phyloP scores from a whole-genome alignment of 306 rosid species.

The Dryas octopetala region DNA sequence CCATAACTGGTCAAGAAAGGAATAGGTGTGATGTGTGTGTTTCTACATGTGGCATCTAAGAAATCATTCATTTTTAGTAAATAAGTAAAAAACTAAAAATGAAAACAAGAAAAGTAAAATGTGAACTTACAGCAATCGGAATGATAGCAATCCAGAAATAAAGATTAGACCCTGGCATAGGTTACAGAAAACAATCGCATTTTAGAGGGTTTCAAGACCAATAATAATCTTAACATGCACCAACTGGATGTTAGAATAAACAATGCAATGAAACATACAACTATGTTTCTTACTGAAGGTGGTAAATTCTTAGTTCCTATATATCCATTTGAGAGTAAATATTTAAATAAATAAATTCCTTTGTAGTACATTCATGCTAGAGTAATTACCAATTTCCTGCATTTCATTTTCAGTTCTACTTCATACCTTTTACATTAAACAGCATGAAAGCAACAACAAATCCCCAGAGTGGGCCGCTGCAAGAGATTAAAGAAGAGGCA shows the following conservation, averaged over 20 bases:
- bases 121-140: slow-evolving; percentile 74
- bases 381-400: not conserved
- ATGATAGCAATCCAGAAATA: slow-evolving; percentile 96
- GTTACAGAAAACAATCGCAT: slow-evolving; percentile 21
- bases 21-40: not conserved
- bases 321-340: not conserved
- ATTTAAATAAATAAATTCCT: not conserved
- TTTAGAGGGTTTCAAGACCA: slow-evolving; percentile 22
- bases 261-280: not conserved
- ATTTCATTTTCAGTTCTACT: slow-evolving; percentile 13
- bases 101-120: slow-evolving; percentile 19
- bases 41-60: not conserved
- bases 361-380: not conserved
- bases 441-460: slow-evolving; percentile 94
- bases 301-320: not conserved
- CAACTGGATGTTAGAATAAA: not conserved
- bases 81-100: not conserved
- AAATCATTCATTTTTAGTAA: not conserved
- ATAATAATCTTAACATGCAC: slow-evolving; percentile 9
- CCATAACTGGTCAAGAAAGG: not conserved
- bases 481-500: slow-evolving; percentile 35
- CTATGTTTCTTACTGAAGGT: not conserved
- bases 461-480: slow-evolving; percentile 94
- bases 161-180: slow-evolving; percentile 80
- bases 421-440: slow-evolving; percentile 82